Conservation (phyloP, 441 rosid genomes). For the Erodium texanum region DNA sequence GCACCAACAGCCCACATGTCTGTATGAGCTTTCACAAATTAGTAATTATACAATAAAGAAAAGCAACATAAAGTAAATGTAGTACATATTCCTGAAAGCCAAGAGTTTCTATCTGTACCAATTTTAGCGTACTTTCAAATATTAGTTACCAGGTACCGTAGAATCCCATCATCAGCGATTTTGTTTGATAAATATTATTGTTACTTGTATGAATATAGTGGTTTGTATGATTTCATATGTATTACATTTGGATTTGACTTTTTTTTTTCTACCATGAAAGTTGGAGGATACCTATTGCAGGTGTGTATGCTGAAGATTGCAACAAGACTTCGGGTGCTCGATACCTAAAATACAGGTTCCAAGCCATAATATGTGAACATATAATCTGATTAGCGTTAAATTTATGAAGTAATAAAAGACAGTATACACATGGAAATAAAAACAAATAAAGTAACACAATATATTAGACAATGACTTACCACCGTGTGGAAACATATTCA, state of each 20-base stretch:
- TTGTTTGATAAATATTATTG: not conserved
- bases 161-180: not conserved
- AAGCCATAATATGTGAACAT: conserved; percentile 13
- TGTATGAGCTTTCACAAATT: conserved; percentile 23
- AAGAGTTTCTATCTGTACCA: not conserved
- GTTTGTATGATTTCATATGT: not conserved
- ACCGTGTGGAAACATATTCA: conserved; percentile 70
- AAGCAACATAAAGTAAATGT: not conserved
- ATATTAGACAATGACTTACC: conserved; percentile 30
- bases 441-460: conserved; percentile 4
- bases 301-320: conserved; percentile 52
- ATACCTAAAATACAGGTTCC: conserved; percentile 35
- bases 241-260: not conserved
- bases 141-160: not conserved
- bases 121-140: not conserved
- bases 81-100: not conserved
- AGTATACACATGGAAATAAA: not conserved
- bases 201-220: not conserved
- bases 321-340: conserved; percentile 70
- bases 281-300: conserved; percentile 48
- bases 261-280: not conserved
- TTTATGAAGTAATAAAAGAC: not conserved
- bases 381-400: not conserved
- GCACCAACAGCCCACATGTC: conserved; percentile 87
- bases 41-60: conserved; percentile 14